phyloP scores from a whole-genome alignment of 371 early-diverging fungal genomes.

The Capillidium rhysosporum region DNA sequence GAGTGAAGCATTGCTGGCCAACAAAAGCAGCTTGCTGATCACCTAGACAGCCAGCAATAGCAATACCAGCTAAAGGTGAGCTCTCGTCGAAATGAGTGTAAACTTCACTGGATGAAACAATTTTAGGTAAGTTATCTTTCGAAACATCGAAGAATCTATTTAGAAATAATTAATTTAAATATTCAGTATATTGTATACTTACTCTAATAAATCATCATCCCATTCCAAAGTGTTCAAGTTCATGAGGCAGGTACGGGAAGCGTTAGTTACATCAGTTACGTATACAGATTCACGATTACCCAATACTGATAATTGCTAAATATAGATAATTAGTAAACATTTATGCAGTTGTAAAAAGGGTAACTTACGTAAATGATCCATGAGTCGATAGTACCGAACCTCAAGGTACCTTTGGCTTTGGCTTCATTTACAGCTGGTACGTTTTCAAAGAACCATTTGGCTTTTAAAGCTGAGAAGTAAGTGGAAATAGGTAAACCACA shows the following conservation, averaged over 20 bases:
- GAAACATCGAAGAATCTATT: slow-evolving; percentile 44
- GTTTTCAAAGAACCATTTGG: slow-evolving; percentile 83
- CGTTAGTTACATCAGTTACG: slow-evolving; percentile 89
- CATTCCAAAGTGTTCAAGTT: slow-evolving; percentile 61
- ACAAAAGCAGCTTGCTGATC: slow-evolving; percentile 96
- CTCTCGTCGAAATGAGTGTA: slow-evolving; percentile 41
- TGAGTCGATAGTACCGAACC: slow-evolving; percentile 83
- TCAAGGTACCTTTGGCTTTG: slow-evolving; percentile 32
- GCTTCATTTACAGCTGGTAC: slow-evolving; percentile 41
- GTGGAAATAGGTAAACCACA: slow-evolving; percentile 87
- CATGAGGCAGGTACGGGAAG: slow-evolving; percentile 88
- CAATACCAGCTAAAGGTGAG: slow-evolving; percentile 40
- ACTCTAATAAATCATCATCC: slow-evolving; percentile 53
- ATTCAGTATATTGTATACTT: slow-evolving; percentile 5
- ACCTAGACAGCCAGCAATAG: slow-evolving; percentile 71
- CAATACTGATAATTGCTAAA: slow-evolving; percentile 21
- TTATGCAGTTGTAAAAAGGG: not conserved
- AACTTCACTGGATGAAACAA: slow-evolving; percentile 63
- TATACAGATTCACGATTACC: slow-evolving; percentile 15
- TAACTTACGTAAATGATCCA: slow-evolving; percentile 72
- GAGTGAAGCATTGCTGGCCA: slow-evolving; percentile 77
- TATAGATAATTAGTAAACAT: not conserved
- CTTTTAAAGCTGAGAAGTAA: slow-evolving; percentile 84
- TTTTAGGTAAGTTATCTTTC: slow-evolving; percentile 43
- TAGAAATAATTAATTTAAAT: not conserved